phyloP scores from a whole-genome alignment of 1,139 yeast genomes.

The Suhomyces wounanorum region DNA sequence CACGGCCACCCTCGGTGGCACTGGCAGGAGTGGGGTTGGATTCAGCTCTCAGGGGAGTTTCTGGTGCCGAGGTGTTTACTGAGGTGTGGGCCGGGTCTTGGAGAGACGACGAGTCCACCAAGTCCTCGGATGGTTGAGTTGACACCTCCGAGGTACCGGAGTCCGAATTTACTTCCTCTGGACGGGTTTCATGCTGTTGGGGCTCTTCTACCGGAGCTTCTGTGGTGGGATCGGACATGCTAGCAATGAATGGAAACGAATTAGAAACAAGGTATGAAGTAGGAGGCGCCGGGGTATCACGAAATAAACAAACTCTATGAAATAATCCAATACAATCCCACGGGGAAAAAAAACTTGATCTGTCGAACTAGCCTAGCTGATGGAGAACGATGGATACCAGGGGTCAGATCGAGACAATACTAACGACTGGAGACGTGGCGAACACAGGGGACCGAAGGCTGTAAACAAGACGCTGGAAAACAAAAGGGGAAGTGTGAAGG shows the following conservation, averaged over 20 bases:
- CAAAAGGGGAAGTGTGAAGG: not conserved
- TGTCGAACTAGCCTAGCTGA: not conserved
- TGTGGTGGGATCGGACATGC: constrained; percentile 5
- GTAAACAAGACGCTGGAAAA: not conserved
- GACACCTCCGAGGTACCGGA: not conserved
- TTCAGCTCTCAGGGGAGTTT: not conserved
- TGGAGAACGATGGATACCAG: not conserved
- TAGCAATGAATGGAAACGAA: not conserved
- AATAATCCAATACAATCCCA: constrained; percentile 3
- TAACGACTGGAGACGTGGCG: not conserved
- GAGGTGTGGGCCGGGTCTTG: not conserved
- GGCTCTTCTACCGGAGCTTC: not conserved
- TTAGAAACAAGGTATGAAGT: not conserved
- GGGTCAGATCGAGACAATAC: not conserved
- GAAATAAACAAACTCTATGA: constrained; percentile 7
- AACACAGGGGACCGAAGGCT: not conserved
- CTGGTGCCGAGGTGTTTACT: not conserved
- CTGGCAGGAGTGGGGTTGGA: constrained; percentile 49
- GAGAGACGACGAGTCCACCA: not conserved
- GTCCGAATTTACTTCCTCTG: not conserved
- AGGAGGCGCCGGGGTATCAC: not conserved
- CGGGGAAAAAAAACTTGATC: not conserved
- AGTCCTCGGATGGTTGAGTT: not conserved
- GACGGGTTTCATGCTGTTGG: not conserved
- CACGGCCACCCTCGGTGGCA: constrained; percentile 81